Conservation (phyloP, 208 protist species). For the Trypanosoma avium region DNA sequence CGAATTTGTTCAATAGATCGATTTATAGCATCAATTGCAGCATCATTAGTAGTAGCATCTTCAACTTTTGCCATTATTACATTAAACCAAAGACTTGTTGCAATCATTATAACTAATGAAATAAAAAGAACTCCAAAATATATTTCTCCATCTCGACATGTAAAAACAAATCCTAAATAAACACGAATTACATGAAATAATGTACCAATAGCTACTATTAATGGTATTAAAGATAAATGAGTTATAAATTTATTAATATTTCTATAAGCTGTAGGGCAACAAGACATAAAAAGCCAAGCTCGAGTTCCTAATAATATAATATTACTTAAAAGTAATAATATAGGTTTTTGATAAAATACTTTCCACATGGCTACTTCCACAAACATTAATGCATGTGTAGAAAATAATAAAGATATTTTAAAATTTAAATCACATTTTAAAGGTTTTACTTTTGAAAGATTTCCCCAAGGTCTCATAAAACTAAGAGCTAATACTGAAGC, state of each 20-base stretch:
- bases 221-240: conserved; percentile 27
- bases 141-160: conserved; percentile 47
- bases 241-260: conserved; percentile 69
- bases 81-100: conserved; percentile 59
- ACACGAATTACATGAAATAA: conserved; percentile 42
- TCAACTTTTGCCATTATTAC: conserved; percentile 38
- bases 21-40: conserved; percentile 56
- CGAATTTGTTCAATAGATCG: conserved; percentile 62
- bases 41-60: conserved; percentile 44
- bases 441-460: conserved; percentile 37
- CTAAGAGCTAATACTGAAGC: conserved; percentile 32
- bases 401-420: conserved; percentile 40
- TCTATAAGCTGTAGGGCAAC: conserved; percentile 44
- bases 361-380: conserved; percentile 69
- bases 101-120: conserved; percentile 28
- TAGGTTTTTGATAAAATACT: conserved; percentile 60
- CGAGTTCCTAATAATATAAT: conserved; percentile 37
- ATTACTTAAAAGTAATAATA: conserved; percentile 39
- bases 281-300: conserved; percentile 5
- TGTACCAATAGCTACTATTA: conserved; percentile 35
- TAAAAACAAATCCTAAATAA: conserved; percentile 38
- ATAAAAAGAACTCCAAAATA: conserved; percentile 44
- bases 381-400: conserved; percentile 35
- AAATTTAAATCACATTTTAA: conserved; percentile 47
- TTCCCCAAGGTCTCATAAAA: conserved; percentile 42